phyloP scores from a whole-genome alignment of 2,329 filamentous ascomycete species.

The Trichocomaceae sp. region DNA sequence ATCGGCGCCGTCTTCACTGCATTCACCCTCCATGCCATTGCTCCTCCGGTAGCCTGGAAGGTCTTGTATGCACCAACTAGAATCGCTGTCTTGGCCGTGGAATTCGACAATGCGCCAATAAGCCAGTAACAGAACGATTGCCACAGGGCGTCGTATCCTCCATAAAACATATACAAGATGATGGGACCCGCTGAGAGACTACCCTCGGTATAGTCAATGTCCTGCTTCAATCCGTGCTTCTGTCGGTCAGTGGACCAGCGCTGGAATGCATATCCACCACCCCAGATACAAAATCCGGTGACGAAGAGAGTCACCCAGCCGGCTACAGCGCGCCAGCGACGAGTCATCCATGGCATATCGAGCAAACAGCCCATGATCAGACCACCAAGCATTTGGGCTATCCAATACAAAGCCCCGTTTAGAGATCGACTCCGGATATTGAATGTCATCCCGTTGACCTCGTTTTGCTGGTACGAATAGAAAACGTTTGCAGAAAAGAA shows the following conservation, averaged over 20 bases:
- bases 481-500: constrained; percentile 51
- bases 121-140: constrained; percentile 60
- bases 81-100: constrained; percentile 36
- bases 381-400: constrained; percentile 47
- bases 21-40: constrained; percentile 37
- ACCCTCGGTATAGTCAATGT: constrained; percentile 45
- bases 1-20: constrained; percentile 25
- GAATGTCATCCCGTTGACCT: constrained; percentile 47
- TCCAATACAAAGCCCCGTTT: constrained; percentile 48
- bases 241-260: constrained; percentile 45
- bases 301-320: constrained; percentile 45
- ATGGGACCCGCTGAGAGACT: constrained; percentile 55
- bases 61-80: constrained; percentile 45
- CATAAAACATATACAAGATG: constrained; percentile 65
- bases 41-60: constrained; percentile 39
- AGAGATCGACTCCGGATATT: constrained; percentile 48
- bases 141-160: constrained; percentile 62
- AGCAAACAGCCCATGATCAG: constrained; percentile 33
- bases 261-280: constrained; percentile 61
- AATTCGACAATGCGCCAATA: constrained; percentile 43
- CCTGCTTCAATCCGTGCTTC: constrained; percentile 35
- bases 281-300: constrained; percentile 50
- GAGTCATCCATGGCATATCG: constrained; percentile 39
- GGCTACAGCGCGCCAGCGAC: constrained; percentile 42
- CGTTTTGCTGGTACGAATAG: constrained; percentile 49